phyloP scores from a whole-genome alignment of 2,329 filamentous ascomycete species.

The Trichoderma koningiopsis region DNA sequence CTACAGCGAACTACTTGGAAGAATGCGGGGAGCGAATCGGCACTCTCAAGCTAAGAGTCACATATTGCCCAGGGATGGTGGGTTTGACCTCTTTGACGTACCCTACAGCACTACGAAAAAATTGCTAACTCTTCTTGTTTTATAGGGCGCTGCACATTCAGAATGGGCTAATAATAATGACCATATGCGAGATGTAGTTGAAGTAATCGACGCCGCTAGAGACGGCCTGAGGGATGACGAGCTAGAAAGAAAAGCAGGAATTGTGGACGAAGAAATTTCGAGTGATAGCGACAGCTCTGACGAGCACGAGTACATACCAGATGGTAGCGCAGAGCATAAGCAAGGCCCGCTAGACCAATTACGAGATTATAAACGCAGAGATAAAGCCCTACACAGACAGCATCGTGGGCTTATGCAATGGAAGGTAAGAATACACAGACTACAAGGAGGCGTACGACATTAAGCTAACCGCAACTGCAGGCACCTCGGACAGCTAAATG shows the following conservation, averaged over 20 bases:
- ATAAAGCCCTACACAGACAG: slow-evolving; percentile 62
- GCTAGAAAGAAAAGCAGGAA: slow-evolving; percentile 40
- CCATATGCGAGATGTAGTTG: slow-evolving; percentile 43
- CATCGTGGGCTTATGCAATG: slow-evolving; percentile 76
- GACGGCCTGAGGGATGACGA: slow-evolving; percentile 39
- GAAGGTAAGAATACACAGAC: slow-evolving; percentile 41
- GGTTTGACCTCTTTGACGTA: slow-evolving; percentile 21
- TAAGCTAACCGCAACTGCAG: slow-evolving; percentile 30
- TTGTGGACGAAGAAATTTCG: slow-evolving; percentile 39
- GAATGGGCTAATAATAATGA: slow-evolving; percentile 40
- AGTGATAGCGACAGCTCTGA: slow-evolving; percentile 37
- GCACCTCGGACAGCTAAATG: slow-evolving; percentile 50
- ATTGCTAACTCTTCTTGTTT: neutral
- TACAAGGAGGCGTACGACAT: neutral
- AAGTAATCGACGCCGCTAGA: slow-evolving; percentile 51
- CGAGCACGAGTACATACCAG: slow-evolving; percentile 40
- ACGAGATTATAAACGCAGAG: slow-evolving; percentile 62
- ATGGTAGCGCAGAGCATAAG: slow-evolving; percentile 44
- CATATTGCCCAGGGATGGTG: slow-evolving; percentile 43
- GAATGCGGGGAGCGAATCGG: slow-evolving; percentile 52
- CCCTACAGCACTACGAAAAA: neutral
- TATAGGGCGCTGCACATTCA: slow-evolving; percentile 41
- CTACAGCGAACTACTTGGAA: slow-evolving; percentile 47
- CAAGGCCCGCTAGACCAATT: slow-evolving; percentile 53
- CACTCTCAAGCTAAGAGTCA: slow-evolving; percentile 45